Evolutionary conservation across 257 asterid genomes (phyloP).

Genomic region (Nicotiana noctiflora): DNA sequence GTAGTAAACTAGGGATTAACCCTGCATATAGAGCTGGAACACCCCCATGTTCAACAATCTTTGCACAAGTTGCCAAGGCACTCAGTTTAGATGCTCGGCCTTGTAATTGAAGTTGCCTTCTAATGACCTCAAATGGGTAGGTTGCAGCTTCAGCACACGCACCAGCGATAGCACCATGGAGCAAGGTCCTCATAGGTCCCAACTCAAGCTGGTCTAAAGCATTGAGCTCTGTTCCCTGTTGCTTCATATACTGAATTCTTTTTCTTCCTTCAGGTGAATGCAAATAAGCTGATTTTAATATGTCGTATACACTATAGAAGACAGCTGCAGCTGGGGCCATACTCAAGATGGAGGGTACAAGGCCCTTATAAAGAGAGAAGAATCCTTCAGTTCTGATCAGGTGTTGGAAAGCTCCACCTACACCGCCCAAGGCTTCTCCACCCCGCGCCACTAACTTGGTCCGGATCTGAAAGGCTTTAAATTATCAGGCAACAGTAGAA

Average conservation of each 20-base stretch:
- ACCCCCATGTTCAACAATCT: constrained; percentile 82
- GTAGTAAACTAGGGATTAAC: constrained; percentile 79
- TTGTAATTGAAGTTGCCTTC: constrained; percentile 92
- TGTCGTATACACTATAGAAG: constrained; percentile 88
- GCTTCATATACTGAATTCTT: constrained; percentile 60
- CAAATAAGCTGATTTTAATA: constrained; percentile 72
- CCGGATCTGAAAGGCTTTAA: constrained; percentile 58
- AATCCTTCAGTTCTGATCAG: constrained; percentile 86
- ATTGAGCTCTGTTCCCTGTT: constrained; percentile 53
- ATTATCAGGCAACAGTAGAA: background rate
- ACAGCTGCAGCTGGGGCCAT: constrained; percentile 99
- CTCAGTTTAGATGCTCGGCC: constrained; percentile 66
- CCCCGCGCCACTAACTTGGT: constrained; percentile 94
- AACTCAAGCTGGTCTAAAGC: constrained; percentile 86
- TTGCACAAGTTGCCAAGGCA: constrained; percentile 56
- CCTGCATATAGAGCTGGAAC: constrained; percentile 92
- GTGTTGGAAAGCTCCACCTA: constrained; percentile 81
- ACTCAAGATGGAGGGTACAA: constrained; percentile 86
- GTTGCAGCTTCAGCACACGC: constrained; percentile 98
- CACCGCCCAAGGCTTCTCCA: constrained; percentile 89
- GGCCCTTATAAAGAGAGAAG: constrained; percentile 89
- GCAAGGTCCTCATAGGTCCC: constrained; percentile 82
- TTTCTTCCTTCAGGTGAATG: constrained; percentile 79
- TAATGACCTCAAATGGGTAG: constrained; percentile 90
- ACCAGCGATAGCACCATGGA: constrained; percentile 94